Evolutionary conservation across 306 rosid species (phyloP).

Genomic region (Canavalia ensiformis): DNA sequence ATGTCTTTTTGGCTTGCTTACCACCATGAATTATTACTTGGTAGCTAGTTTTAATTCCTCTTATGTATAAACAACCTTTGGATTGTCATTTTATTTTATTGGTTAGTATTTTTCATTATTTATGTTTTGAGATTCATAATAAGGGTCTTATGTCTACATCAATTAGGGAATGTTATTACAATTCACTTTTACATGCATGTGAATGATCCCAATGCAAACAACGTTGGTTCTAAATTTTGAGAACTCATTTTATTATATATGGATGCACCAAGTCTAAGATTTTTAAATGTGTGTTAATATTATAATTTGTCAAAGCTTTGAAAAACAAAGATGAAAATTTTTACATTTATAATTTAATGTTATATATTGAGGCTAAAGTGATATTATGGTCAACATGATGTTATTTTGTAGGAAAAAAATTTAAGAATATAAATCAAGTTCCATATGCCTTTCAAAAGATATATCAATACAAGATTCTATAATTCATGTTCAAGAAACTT

Average conservation of each 20-base stretch:
- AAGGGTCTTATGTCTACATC: background rate
- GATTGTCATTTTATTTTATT: background rate
- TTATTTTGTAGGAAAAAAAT: too few relatives aligned
- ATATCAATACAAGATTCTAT: too few relatives aligned
- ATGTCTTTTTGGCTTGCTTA: conserved; percentile 15
- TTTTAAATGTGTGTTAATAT: too few relatives aligned
- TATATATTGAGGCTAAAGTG: too few relatives aligned
- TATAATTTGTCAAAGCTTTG: too few relatives aligned
- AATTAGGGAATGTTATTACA: background rate
- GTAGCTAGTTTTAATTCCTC: conserved; percentile 31
- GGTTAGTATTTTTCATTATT: background rate
- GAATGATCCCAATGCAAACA: background rate
- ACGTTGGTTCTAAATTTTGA: background rate
- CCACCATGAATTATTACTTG: background rate
- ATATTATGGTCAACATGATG: too few relatives aligned
- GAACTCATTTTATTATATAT: background rate
- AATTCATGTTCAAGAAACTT: too few relatives aligned
- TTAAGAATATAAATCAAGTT: too few relatives aligned
- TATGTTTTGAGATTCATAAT: background rate
- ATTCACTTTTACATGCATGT: background rate
- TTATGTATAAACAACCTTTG: background rate
- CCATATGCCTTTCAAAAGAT: too few relatives aligned
- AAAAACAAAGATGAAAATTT: too few relatives aligned
- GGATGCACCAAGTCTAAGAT: too few relatives aligned
- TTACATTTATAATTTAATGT: too few relatives aligned